A percentile compares a stretch with the other conserved stretches of the same genome.
Evolutionary conservation across 2,329 filamentous ascomycete species (phyloP).

Genomic region (Penicillium occitanis): DNA sequence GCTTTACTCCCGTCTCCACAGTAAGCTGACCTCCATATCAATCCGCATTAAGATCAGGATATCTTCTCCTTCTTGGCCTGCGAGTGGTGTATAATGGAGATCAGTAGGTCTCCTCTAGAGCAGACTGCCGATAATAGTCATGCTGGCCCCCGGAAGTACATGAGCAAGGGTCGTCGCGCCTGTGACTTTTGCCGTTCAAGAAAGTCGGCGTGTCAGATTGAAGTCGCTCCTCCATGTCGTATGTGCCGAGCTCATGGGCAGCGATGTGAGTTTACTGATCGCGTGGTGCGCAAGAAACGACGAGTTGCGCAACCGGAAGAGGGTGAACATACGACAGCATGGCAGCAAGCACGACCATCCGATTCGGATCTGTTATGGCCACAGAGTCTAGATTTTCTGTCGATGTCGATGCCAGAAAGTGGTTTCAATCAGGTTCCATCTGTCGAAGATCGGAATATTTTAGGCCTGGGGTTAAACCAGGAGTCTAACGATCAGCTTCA

Average conservation of each 20-base stretch:
- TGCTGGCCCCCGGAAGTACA: slow-evolving; percentile 13
- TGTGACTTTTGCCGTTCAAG: slow-evolving; percentile 18
- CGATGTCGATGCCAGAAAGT: slow-evolving; percentile 9
- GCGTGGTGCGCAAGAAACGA: slow-evolving; percentile 11
- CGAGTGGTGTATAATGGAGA: neutral
- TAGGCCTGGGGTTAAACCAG: neutral
- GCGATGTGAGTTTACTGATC: slow-evolving; percentile 11
- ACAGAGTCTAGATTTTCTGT: slow-evolving; percentile 12
- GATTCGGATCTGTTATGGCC: slow-evolving; percentile 13
- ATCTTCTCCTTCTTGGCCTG: neutral
- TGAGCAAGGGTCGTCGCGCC: slow-evolving; percentile 16
- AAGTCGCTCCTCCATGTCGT: slow-evolving; percentile 16
- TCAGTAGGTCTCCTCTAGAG: neutral
- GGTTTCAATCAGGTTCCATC: neutral
- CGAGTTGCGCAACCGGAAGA: neutral
- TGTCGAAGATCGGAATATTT: neutral
- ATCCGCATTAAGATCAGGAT: neutral
- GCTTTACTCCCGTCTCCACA: neutral
- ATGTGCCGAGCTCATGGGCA: slow-evolving; percentile 18
- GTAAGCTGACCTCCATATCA: slow-evolving; percentile 1
- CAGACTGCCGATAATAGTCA: neutral
- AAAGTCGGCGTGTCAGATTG: slow-evolving; percentile 17
- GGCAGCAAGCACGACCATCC: neutral
- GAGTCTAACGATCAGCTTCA: neutral
- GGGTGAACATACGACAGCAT: neutral